Evolutionary conservation across 1,284 basidiomycete genomes (phyloP).

Genomic region (Dichomitus squalens): DNA sequence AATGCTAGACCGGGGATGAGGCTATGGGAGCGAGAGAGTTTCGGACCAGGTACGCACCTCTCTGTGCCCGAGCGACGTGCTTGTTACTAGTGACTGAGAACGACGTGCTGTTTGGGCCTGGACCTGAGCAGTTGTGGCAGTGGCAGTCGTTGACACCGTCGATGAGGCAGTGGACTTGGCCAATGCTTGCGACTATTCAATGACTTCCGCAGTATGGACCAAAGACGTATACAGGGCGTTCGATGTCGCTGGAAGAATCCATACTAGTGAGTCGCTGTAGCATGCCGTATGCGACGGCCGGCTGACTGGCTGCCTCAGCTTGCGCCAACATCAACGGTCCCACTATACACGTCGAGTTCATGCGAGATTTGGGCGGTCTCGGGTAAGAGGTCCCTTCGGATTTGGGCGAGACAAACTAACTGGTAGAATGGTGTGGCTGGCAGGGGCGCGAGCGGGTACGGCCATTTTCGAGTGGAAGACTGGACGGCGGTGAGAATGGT

Average conservation of each 20-base stretch:
- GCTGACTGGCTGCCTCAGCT: constrained; percentile 31
- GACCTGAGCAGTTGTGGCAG: constrained; percentile 40
- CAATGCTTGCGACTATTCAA: constrained; percentile 57
- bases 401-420: background rate
- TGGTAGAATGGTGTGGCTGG: background rate
- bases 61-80: too few species aligned
- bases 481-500: constrained; percentile 50
- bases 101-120: background rate
- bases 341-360: constrained; percentile 32
- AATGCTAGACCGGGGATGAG: constrained; percentile 53
- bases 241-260: constrained; percentile 51
- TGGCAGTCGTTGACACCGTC: constrained; percentile 47
- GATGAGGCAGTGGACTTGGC: constrained; percentile 58
- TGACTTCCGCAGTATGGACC: constrained; percentile 59
- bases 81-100: constrained; percentile 2
- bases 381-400: constrained; percentile 25
- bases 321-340: constrained; percentile 44
- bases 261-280: constrained; percentile 39
- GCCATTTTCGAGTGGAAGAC: constrained; percentile 51
- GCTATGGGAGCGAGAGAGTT: constrained; percentile 58
- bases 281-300: background rate
- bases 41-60: constrained; percentile 52
- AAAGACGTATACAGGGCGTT: constrained; percentile 48
- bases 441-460: constrained; percentile 55
- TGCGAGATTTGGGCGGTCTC: constrained; percentile 30